Conservation (phyloP, 805 yeast genomes). For the Groenewaldozyma tartarivorans region DNA sequence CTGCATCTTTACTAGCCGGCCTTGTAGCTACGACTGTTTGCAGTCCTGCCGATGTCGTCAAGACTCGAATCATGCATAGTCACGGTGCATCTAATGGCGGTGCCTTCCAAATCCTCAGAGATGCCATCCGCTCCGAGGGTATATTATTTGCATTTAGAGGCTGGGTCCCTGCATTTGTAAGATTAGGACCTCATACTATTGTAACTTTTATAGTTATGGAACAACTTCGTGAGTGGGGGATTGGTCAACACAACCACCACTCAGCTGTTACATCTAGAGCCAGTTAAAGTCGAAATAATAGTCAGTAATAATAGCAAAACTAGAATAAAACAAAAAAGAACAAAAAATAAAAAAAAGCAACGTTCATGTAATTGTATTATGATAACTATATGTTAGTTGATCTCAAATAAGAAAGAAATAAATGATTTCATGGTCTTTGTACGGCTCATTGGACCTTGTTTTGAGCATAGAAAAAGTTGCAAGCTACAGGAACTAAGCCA, state of each 20-base stretch:
- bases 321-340: background rate
- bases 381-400: too few species aligned
- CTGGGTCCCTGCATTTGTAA: conserved; percentile 79
- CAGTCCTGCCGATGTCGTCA: conserved; percentile 86
- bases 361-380: too few species aligned
- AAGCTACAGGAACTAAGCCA: conserved; percentile 54
- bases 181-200: conserved; percentile 63
- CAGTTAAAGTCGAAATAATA: too few species aligned
- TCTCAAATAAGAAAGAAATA: background rate
- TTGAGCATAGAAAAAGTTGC: conserved; percentile 81
- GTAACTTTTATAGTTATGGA: conserved; percentile 32
- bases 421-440: background rate
- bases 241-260: conserved; percentile 7
- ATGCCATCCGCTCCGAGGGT: conserved; percentile 62
- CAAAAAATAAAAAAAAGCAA: background rate
- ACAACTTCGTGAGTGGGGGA: conserved; percentile 25
- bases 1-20: conserved; percentile 74
- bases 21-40: conserved; percentile 85
- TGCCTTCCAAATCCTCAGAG: conserved; percentile 41
- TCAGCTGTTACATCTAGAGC: background rate
- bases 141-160: conserved; percentile 78
- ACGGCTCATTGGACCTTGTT: conserved; percentile 12
- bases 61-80: conserved; percentile 78
- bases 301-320: background rate
- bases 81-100: conserved; percentile 28